Conservation (phyloP, 306 rosid species). For the Alnus glutinosa region DNA sequence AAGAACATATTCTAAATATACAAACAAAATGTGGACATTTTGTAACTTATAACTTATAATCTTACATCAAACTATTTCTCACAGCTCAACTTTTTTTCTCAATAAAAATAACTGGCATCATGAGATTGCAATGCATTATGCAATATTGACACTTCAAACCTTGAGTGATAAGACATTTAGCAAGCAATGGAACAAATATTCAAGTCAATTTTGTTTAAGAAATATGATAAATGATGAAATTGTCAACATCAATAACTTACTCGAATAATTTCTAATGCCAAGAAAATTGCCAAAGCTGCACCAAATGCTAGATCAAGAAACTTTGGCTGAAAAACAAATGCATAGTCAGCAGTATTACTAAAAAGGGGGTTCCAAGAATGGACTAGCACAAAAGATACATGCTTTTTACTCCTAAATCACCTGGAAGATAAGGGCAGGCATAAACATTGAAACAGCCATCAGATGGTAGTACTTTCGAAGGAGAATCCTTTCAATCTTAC, state of each 20-base stretch:
- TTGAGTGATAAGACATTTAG: not conserved
- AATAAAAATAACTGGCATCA: too few relatives aligned
- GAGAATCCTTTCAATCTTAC: slow-evolving; percentile 94
- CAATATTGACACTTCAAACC: not conserved
- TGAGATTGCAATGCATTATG: not conserved
- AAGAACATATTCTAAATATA: not conserved
- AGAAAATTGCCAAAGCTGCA: slow-evolving; percentile 82
- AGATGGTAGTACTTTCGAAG: slow-evolving; percentile 93
- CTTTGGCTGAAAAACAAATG: slow-evolving; percentile 64
- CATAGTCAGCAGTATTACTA: slow-evolving; percentile 28
- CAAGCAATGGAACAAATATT: not conserved
- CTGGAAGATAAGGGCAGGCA: slow-evolving; percentile 95
- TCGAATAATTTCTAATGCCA: slow-evolving; percentile 83
- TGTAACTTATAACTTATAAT: not conserved
- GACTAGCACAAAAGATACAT: slow-evolving; percentile 17
- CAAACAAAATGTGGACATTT: not conserved
- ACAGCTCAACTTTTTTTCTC: not conserved
- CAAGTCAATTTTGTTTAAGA: not conserved
- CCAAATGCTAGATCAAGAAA: slow-evolving; percentile 94
- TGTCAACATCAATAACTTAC: slow-evolving; percentile 46
- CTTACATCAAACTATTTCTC: not conserved
- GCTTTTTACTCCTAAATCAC: slow-evolving; percentile 44
- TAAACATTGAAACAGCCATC: slow-evolving; percentile 92
- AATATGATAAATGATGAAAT: slow-evolving; percentile 18
- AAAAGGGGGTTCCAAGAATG: slow-evolving; percentile 11